Evolutionary conservation across 805 yeast genomes (phyloP), one percentile per base, ranked within the genome.

Genomic region (Ogataea corticis): DNA sequence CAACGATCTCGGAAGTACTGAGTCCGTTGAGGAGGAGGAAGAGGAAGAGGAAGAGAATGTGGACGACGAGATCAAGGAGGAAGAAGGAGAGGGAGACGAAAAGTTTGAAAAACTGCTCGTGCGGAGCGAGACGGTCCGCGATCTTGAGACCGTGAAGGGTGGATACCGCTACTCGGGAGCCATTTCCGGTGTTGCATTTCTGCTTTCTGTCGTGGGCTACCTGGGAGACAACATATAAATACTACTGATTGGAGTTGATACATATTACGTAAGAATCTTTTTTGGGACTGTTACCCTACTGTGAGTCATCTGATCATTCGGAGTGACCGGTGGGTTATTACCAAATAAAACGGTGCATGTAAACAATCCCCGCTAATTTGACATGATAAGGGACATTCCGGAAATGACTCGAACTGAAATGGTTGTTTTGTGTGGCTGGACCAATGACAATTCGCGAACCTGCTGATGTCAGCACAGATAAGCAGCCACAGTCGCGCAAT

Each of bases 191-290:
- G 49, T 66, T 11, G 75, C 81, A 0, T 75, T 80, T 42, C 58
- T 72, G 4, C 61, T 82, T 41, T 72, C 83, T 17, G 56, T 72
- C 10, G 59, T 82, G 50, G 88, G 88, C 12, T 70, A 79, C 43
- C 57, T 77, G 45, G 88, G 88, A 11, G 88, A 82, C 57, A 50
- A 50, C 33, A 44, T 51, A 31, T 59, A 43, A 39, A n/a, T 21
- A 15, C 31, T 28, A 7, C 5, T 12, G 6, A 7, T 11, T 28
- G 13, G 14, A 12, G 14, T 12, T 28, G 11, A 28, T 28, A 28
- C 6, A 28, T 6, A 28, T 28, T 21, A 21, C 25, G 25, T 21
- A 21, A 21, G 25, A 21, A 21, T 6, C 9, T 21, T 6, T 9
- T 21, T 21, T 21, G 5, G 5, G 5, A 9, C 7, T 21, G 25